phyloP scores from a whole-genome alignment of 2,329 filamentous ascomycete species.

The Escovopsis sp. region DNA sequence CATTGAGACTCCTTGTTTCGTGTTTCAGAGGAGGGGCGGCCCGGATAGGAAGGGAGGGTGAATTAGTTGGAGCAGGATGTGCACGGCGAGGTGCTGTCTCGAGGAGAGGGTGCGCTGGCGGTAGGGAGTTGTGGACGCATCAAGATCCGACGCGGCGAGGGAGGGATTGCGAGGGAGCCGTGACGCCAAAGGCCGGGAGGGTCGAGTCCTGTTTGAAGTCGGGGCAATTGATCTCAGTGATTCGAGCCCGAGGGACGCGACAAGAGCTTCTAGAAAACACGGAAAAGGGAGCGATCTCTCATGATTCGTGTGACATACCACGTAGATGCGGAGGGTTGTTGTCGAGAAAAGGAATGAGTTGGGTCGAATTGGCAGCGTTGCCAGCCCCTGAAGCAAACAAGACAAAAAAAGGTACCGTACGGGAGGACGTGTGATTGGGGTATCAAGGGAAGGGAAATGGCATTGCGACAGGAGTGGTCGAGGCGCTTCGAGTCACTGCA shows the following conservation, averaged over 20 bases:
- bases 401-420: neutral
- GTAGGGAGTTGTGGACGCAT: constrained; percentile 13
- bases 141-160: constrained; percentile 11
- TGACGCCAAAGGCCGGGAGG: constrained; percentile 4
- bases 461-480: constrained; percentile 5
- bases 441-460: constrained; percentile 3
- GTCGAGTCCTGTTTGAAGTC: neutral
- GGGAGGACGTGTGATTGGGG: neutral
- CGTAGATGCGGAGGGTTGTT: neutral
- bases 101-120: constrained; percentile 5
- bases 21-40: constrained; percentile 1
- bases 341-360: neutral
- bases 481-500: constrained; percentile 2
- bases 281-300: neutral
- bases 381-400: constrained; percentile 1
- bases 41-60: constrained; percentile 4
- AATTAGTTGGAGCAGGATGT: constrained; percentile 1
- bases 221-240: neutral
- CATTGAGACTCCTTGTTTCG: constrained; percentile 38
- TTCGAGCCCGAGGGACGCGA: neutral
- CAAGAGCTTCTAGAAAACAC: neutral
- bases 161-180: constrained; percentile 5
- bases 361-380: neutral
- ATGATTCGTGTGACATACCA: neutral
- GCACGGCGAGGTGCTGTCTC: constrained; percentile 5